A percentile compares a stretch with the other conserved stretches of the same genome.
phyloP scores from a whole-genome alignment of 2,329 filamentous ascomycete genomes.

The Xylaria sp. region DNA sequence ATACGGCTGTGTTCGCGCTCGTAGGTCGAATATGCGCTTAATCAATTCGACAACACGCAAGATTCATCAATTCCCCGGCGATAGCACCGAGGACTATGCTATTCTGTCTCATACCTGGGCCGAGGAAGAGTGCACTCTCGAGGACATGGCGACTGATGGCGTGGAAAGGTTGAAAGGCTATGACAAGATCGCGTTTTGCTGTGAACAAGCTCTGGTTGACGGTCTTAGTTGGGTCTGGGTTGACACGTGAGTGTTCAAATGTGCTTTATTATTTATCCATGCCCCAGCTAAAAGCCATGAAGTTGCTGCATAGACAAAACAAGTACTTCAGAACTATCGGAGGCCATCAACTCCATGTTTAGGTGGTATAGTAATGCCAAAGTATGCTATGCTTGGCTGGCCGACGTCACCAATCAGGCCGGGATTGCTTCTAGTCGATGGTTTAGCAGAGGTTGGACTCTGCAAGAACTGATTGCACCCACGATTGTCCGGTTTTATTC shows the following conservation, averaged over 20 bases:
- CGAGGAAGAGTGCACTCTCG: slow-evolving; percentile 23
- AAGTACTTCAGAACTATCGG: slow-evolving; percentile 28
- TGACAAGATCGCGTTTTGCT: slow-evolving; percentile 15
- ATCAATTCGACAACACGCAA: slow-evolving; percentile 19
- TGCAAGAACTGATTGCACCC: slow-evolving; percentile 32
- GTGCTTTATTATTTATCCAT: background rate
- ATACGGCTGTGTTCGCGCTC: background rate
- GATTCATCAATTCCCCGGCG: slow-evolving; percentile 18
- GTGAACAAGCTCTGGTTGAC: slow-evolving; percentile 23
- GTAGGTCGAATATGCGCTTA: slow-evolving; percentile 23
- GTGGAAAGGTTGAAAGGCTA: slow-evolving; percentile 5
- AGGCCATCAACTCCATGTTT: slow-evolving; percentile 7
- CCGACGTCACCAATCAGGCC: slow-evolving; percentile 17
- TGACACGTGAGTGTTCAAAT: slow-evolving; percentile 25
- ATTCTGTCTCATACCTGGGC: slow-evolving; percentile 35
- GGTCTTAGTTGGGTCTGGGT: slow-evolving; percentile 27
- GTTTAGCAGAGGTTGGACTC: slow-evolving; percentile 35
- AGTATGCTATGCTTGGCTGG: slow-evolving; percentile 25
- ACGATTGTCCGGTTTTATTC: slow-evolving; percentile 25
- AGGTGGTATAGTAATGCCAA: slow-evolving; percentile 29
- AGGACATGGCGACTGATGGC: slow-evolving; percentile 10
- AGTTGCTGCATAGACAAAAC: slow-evolving; percentile 35
- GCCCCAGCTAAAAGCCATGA: background rate
- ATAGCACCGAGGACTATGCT: slow-evolving; percentile 26
- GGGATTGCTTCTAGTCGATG: slow-evolving; percentile 25